A percentile compares a stretch with the other conserved stretches of the same genome.
Evolutionary conservation across 371 early-diverging fungal genomes (phyloP).

Genomic region (Chytridium lagenaria): DNA sequence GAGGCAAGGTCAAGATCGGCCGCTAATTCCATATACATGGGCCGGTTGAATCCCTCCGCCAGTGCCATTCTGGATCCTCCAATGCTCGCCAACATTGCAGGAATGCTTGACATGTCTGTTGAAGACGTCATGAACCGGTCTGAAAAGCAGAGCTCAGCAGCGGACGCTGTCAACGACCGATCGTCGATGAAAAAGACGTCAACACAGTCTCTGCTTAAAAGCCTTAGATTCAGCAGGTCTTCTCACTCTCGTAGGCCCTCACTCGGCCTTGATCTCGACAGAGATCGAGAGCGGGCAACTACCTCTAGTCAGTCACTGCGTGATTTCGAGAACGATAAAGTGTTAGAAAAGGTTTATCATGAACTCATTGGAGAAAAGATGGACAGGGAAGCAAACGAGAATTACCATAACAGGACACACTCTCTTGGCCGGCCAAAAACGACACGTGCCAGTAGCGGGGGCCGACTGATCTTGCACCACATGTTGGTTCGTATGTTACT

Average conservation of each 20-base stretch:
- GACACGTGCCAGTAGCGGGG: too few species aligned
- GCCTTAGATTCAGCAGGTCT: neutral
- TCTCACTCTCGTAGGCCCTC: constrained; percentile 9
- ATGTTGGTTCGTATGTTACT: neutral
- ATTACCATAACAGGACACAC: neutral
- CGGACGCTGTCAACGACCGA: neutral
- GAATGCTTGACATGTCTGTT: constrained; percentile 15
- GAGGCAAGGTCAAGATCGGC: neutral
- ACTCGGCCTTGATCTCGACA: neutral
- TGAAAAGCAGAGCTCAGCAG: neutral
- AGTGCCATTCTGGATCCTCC: constrained; percentile 8
- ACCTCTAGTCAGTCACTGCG: neutral
- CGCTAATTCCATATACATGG: neutral
- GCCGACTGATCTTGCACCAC: neutral
- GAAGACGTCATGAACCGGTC: neutral
- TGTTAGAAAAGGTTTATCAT: neutral
- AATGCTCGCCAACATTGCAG: neutral
- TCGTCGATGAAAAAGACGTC: neutral
- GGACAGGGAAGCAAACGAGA: too few species aligned
- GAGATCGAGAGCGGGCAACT: neutral
- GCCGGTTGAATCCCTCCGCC: neutral
- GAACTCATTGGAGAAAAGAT: neutral
- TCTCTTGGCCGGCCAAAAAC: neutral
- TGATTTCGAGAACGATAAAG: neutral
- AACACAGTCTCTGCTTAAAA: neutral